These are phyloP conservation scores for Acacia pycnantha DNA, from an alignment of 331 rosid species.

Conservation along the genomic window DNA sequence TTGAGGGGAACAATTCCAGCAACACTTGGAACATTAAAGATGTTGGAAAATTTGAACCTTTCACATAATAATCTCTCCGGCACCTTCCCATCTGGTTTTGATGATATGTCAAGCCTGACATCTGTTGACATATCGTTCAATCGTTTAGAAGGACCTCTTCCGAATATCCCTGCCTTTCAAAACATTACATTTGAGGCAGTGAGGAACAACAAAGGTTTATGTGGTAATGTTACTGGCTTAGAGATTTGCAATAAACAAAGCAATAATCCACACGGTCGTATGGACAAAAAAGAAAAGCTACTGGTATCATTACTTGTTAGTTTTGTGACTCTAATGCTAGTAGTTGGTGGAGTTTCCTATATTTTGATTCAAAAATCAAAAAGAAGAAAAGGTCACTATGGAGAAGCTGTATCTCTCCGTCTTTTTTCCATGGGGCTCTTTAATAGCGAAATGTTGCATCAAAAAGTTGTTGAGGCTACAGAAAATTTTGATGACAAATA, in stretches of 20 bases:
- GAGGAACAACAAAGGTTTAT: background rate
- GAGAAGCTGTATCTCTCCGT: background rate
- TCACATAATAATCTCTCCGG: background rate
- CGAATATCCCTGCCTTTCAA: background rate
- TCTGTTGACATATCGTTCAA: background rate
- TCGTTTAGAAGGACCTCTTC: background rate
- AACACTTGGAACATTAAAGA: conserved; percentile 21
- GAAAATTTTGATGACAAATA: background rate
- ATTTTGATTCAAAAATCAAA: background rate
- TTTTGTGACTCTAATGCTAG: background rate
- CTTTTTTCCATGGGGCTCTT: background rate
- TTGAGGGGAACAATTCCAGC: conserved; percentile 40
- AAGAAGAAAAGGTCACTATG: background rate
- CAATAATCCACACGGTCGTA: background rate
- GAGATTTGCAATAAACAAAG: background rate
- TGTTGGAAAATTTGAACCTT: conserved; percentile 46
- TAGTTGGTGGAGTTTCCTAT: background rate
- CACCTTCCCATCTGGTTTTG: background rate
- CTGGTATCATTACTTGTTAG: background rate
- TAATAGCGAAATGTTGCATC: background rate
- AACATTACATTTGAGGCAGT: background rate
- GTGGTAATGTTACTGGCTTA: background rate
- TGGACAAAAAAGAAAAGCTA: background rate
- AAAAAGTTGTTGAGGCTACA: background rate
- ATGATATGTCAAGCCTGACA: background rate